phyloP scores from a whole-genome alignment of 1,284 basidiomycete genomes.

The Porodaedalea pini region DNA sequence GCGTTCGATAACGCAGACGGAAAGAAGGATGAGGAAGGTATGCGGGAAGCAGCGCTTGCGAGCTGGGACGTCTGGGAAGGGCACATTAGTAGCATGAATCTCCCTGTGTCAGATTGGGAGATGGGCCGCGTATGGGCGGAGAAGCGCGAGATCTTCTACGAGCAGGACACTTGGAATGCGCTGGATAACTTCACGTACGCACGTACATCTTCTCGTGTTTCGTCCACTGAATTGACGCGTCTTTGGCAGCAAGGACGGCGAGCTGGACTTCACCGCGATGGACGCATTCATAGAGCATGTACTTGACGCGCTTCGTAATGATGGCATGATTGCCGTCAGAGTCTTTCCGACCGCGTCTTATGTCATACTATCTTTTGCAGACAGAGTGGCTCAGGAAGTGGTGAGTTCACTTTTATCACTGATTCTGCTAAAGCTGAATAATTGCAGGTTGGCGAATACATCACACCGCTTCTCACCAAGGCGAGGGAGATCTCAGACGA shows the following conservation, averaged over 20 bases:
- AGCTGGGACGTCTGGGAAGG: constrained; percentile 80
- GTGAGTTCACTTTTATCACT: constrained; percentile 39
- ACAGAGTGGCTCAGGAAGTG: constrained; percentile 73
- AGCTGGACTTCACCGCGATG: constrained; percentile 88
- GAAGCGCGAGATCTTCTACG: constrained; percentile 92
- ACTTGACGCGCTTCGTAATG: constrained; percentile 60
- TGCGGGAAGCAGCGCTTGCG: constrained; percentile 76
- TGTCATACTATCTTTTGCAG: constrained; percentile 73
- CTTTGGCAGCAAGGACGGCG: constrained; percentile 38
- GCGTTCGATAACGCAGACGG: constrained; percentile 73
- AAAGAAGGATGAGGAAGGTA: constrained; percentile 62
- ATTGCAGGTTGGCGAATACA: constrained; percentile 80
- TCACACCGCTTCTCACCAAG: constrained; percentile 70
- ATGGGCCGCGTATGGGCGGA: constrained; percentile 91
- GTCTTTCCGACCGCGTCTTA: constrained; percentile 81
- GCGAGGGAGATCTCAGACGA: constrained; percentile 74
- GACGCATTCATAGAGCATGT: constrained; percentile 81
- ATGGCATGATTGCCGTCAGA: constrained; percentile 76
- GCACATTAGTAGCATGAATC: constrained; percentile 2
- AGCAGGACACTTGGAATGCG: constrained; percentile 75
- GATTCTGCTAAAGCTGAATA: constrained; percentile 4
- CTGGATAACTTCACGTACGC: constrained; percentile 80
- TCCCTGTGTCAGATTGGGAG: constrained; percentile 69
- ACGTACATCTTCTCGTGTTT: background rate
- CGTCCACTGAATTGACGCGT: background rate